Evolutionary conservation across 2,329 filamentous ascomycete genomes (phyloP), one percentile per base, ranked within the genome.

Genomic region (Zalaria obscura): DNA sequence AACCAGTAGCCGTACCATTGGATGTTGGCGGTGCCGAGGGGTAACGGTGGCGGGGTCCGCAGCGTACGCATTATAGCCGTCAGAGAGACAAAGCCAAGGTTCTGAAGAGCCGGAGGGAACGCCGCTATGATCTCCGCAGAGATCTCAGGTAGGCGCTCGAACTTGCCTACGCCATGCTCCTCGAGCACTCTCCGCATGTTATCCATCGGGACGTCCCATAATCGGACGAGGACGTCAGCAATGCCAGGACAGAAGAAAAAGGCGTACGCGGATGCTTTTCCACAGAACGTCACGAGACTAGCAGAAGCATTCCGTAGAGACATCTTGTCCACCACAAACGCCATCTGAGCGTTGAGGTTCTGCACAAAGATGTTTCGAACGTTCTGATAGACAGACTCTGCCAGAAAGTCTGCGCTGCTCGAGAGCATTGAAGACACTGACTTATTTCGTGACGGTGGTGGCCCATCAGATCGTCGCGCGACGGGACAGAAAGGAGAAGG

Each of bases 191-290:
- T 77, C 47, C 82, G 76, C 54, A 93, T 70, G 35, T 77, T 65
- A 43, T 79, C 77, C 3, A 79, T 66, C 2, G 78, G 75, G 18
- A 85, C 69, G 32, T 75, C 76, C 87, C 88, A 94, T 4, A 94
- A 66, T 10, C 86, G 76, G 26, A 89, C 75, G 38, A 94, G 68
- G 39, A 93, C 75, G 54, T 93, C 86, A 5, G 85, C 82, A 41
- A 93, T 75, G 4, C 85, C 85, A 0, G 86, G 85, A 27, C 84
- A 88, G 54, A 93, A 95, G 63, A 89, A 91, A 61, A 93, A 94
- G 27, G 85, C 87, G 59, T 93, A 94, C 2, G 88, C 87, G 54
- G 83, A 89, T 3, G 86, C 84, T 61, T 91, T 93, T 45, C 85
- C 88, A 41, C 84, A 86, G 57, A 94, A 94, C 27, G 82, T 81